Evolutionary conservation across 192 early-diverging fungal species (phyloP).

Genomic region (Geranomyces variabilis): DNA sequence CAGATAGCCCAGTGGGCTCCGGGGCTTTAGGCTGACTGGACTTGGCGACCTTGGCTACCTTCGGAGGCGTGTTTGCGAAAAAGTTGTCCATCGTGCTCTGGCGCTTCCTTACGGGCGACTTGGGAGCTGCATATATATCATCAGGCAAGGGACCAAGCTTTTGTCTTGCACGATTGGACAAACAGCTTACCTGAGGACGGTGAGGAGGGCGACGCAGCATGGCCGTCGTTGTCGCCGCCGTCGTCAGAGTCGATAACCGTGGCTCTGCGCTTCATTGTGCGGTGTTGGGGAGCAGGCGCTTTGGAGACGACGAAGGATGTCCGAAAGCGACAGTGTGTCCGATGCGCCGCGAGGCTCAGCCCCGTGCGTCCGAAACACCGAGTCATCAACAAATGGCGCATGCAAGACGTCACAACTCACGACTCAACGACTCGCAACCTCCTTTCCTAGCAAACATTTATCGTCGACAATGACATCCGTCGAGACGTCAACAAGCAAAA

Average conservation of each 20-base stretch:
- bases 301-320: too few relatives aligned
- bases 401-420: too few relatives aligned
- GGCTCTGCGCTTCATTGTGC: background rate
- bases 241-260: background rate
- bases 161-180: too few relatives aligned
- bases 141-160: too few relatives aligned
- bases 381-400: too few relatives aligned
- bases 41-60: background rate
- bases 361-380: too few relatives aligned
- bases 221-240: background rate
- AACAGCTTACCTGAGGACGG: background rate
- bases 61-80: background rate
- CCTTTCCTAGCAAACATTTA: too few relatives aligned
- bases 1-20: background rate
- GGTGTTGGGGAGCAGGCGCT: background rate
- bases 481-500: too few relatives aligned
- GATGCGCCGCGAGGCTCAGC: too few relatives aligned
- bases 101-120: background rate
- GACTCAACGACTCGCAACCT: too few relatives aligned
- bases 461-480: too few relatives aligned
- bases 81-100: constrained; percentile 4
- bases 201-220: background rate
- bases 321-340: too few relatives aligned
- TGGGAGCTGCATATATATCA: background rate
- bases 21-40: background rate